Evolutionary conservation across 768 basidiomycete species (phyloP), one percentile per base, ranked within the genome.

Genomic region (Amanita fuliginea): DNA sequence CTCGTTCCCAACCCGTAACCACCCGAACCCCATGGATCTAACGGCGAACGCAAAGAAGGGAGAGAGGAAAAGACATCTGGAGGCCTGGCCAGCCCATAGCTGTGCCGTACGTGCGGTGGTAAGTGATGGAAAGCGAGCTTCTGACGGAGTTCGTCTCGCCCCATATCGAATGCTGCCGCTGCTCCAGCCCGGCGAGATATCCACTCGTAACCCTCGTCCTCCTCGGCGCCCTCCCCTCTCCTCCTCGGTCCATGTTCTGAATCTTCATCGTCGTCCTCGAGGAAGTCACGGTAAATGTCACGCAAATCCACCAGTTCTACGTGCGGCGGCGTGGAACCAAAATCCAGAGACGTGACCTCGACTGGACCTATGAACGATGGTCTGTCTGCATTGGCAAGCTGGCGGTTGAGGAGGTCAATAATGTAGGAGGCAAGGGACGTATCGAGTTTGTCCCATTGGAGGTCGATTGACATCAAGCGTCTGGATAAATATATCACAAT

Each of bases 341-440:
- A 94, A 51, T 91, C 87, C 48, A 98, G 76, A 3, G 83, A 81
- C 1, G 81, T 83, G 49, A 98, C 81, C 52, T 83, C 77, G 51
- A 98, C 80, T 11, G 94, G 92, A 2, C 96, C 96, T 33, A 99
- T 87, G 64, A 94, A 98, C 8, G 91, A 91, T 0, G 95, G 96
- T n/a, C 89, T 69, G 28, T 78, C 66, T 2, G 83, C 78, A 43
- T 67, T 74, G 5, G 74, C 60, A 19, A 99, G 83, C 51, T 90
- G 86, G 51, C 70, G 69, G 68, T 96, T 93, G 59, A 99, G 81
- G 42, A 83, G 60, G 34, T 78, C 73, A 51, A 93, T 76, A 51
- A 94, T 74, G 26, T 73, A 74, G 14, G 70, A 69, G 6, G 91
- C 76, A 9, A 96, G 76, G 1, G 81, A 75, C 18, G 74, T 63